These are phyloP conservation scores for Scorias spongiosa DNA, from an alignment of 2,329 filamentous ascomycete species.

Conservation along the genomic window DNA sequence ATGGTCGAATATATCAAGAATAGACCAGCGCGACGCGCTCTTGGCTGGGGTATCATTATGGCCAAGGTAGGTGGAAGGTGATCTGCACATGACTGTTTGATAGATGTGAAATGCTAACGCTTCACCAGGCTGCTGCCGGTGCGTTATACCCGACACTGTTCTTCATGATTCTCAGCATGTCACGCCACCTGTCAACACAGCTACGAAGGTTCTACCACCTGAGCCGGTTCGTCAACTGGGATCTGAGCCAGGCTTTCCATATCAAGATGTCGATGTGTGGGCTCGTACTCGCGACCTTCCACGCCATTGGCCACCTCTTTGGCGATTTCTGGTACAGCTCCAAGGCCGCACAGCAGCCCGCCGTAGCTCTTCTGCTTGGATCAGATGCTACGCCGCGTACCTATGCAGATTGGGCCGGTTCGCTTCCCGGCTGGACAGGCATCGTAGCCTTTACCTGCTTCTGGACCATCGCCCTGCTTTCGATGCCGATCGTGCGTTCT, in stretches of 20 bases:
- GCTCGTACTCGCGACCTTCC: slow-evolving; percentile 35
- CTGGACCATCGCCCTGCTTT: slow-evolving; percentile 33
- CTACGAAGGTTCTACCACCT: slow-evolving; percentile 36
- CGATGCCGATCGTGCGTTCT: slow-evolving; percentile 35
- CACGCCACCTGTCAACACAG: slow-evolving; percentile 39
- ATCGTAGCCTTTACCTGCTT: slow-evolving; percentile 35
- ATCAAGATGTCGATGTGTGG: slow-evolving; percentile 39
- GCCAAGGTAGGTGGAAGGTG: slow-evolving; percentile 24
- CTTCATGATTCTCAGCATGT: slow-evolving; percentile 44
- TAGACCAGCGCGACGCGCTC: slow-evolving; percentile 30
- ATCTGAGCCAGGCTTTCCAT: slow-evolving; percentile 40
- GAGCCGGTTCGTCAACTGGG: slow-evolving; percentile 43
- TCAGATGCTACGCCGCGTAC: slow-evolving; percentile 27
- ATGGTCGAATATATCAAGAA: slow-evolving; percentile 35
- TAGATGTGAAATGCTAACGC: not conserved
- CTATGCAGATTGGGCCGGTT: slow-evolving; percentile 33
- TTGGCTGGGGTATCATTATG: slow-evolving; percentile 42
- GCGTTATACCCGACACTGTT: slow-evolving; percentile 43
- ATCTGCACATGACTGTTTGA: not conserved
- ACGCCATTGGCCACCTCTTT: slow-evolving; percentile 39
- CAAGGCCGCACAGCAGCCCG: slow-evolving; percentile 27
- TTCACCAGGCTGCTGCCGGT: slow-evolving; percentile 30
- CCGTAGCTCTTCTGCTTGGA: slow-evolving; percentile 31
- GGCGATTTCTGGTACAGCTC: slow-evolving; percentile 40
- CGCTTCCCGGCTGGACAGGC: slow-evolving; percentile 37